Evolutionary conservation across 495 filamentous ascomycete genomes (phyloP), one percentile per base, ranked within the genome.

Genomic region (Aspergillus coremiiformis): DNA sequence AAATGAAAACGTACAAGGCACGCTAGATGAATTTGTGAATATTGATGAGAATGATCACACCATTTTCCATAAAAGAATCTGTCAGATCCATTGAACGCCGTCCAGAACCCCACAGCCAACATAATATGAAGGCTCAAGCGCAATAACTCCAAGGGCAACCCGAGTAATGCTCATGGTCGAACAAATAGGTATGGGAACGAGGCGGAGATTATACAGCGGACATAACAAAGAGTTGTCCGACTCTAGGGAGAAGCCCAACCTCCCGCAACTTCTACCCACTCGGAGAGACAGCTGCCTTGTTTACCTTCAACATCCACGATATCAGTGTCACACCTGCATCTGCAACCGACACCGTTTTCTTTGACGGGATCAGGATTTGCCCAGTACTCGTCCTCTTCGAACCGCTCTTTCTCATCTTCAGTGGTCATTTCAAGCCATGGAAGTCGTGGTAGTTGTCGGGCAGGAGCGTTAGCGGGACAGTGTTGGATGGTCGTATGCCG

Each of bases 401-500:
- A 82, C 27, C 92, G 85, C 71, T 87, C 84, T 70, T 89, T 89
- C 66, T 90, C 86, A 57, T 96, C 88, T 12, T 77, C 63, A 0
- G 90, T 96, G 15, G 89, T 94, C 73, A 69, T 80, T 68, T 97
- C 94, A 21, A 95, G 80, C 61, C 76, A 96, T 7, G 89, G 89
- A 44, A 83, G 77, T 46, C 89, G 82, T 15, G 87, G 80, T 27
- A 96, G 75, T 69, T 99, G 93, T 12, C 88, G 85, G 17, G 87
- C 84, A 4, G 91, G 93, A 10, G 94, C 94, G 67, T 99, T 99
- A 45, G 90, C 90, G 1, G 93, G 93, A 66, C 93, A 98, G 72
- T 98, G 93, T 69, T 97, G 93, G 66, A 98, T 98, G 17, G 93
- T 98, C 15, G 93, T 98, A 69, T 98, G 93, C 55, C 93, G 83